phyloP scores from a whole-genome alignment of 345 rosid genomes.

The Hibiscus tridactylites region DNA sequence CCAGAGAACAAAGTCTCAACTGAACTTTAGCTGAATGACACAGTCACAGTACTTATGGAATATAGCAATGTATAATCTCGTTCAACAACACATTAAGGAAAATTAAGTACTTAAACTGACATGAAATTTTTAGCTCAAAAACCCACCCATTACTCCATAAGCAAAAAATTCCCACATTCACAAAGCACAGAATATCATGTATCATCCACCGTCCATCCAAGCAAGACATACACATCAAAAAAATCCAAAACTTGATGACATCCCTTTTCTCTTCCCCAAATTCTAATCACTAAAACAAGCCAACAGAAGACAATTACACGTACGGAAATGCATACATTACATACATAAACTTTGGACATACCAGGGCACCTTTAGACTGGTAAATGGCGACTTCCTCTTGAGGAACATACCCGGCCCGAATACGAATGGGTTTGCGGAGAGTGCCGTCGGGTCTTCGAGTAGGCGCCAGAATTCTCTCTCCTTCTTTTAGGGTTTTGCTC shows the following conservation, averaged over 20 bases:
- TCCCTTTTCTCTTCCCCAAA: not conserved
- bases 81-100: not conserved
- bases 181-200: not conserved
- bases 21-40: not conserved
- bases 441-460: conserved; percentile 94
- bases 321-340: not conserved
- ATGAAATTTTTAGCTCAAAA: not conserved
- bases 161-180: not conserved
- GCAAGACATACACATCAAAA: not conserved
- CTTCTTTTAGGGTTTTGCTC: conserved; percentile 89
- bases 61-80: not conserved
- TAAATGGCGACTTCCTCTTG: conserved; percentile 92
- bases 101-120: not conserved
- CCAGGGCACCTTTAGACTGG: conserved; percentile 87
- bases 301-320: not conserved
- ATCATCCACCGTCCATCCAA: not conserved
- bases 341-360: conserved; percentile 19
- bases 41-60: not conserved
- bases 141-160: not conserved
- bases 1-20: not conserved
- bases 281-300: not conserved
- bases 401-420: conserved; percentile 85
- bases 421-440: conserved; percentile 75
- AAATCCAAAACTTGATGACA: not conserved
- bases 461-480: conserved; percentile 87